Conservation (phyloP, 2,329 filamentous ascomycete genomes). For the Trichoderma aggressivum region DNA sequence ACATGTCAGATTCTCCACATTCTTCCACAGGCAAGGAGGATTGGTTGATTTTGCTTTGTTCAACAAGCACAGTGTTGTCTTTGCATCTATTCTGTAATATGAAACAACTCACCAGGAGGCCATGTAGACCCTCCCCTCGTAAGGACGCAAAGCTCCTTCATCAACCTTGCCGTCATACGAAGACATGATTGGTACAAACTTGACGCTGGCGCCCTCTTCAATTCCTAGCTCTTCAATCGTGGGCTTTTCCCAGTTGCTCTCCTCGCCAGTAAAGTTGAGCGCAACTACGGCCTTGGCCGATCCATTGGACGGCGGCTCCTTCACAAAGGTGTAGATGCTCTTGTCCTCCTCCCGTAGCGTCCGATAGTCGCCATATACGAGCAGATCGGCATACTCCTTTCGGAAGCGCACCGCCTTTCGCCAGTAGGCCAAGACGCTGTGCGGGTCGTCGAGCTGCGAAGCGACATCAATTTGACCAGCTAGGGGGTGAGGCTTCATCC, state of each 20-base stretch:
- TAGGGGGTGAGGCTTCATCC: constrained; percentile 35
- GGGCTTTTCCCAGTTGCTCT: constrained; percentile 28
- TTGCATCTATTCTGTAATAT: background rate
- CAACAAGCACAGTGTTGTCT: background rate
- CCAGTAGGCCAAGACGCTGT: constrained; percentile 37
- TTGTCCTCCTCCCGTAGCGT: constrained; percentile 26
- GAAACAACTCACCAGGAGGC: constrained; percentile 10
- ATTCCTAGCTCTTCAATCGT: constrained; percentile 26
- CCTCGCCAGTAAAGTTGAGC: constrained; percentile 32
- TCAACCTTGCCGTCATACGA: constrained; percentile 26
- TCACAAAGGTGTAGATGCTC: constrained; percentile 30
- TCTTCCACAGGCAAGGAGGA: background rate
- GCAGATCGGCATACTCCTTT: constrained; percentile 31
- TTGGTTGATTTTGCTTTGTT: background rate
- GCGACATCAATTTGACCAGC: constrained; percentile 51
- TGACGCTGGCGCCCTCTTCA: constrained; percentile 7
- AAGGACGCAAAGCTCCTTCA: constrained; percentile 25
- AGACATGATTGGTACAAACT: constrained; percentile 29
- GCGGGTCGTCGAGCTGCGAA: constrained; percentile 43
- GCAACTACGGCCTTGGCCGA: constrained; percentile 28
- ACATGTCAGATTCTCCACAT: background rate
- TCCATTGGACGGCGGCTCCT: constrained; percentile 27
- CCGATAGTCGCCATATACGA: constrained; percentile 36
- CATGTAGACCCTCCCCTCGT: constrained; percentile 33
- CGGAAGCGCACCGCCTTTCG: constrained; percentile 31